Evolutionary conservation across 495 filamentous ascomycete genomes (phyloP).

Genomic region (Symbiotaphrina buchneri): DNA sequence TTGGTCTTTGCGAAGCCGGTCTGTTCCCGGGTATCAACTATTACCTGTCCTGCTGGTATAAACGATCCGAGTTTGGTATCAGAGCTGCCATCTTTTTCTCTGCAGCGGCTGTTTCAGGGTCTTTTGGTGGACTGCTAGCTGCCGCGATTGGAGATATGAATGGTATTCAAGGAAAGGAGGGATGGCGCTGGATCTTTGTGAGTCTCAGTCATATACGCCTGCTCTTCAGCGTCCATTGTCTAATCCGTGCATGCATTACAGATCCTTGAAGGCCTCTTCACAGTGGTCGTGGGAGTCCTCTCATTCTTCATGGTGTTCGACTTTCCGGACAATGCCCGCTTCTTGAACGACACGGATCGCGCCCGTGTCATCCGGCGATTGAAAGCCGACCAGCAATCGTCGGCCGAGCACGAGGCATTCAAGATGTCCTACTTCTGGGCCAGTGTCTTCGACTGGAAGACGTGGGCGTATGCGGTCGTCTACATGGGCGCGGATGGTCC

Average conservation of each 20-base stretch:
- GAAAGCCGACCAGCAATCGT: constrained; percentile 51
- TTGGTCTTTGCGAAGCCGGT: constrained; percentile 68
- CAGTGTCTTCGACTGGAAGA: constrained; percentile 72
- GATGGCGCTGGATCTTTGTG: constrained; percentile 73
- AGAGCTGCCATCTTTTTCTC: constrained; percentile 78
- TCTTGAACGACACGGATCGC: constrained; percentile 51
- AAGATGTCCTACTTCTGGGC: constrained; percentile 29
- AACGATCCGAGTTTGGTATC: constrained; percentile 56
- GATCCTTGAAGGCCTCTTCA: constrained; percentile 53
- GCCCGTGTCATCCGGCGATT: constrained; percentile 52
- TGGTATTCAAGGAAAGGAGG: constrained; percentile 37
- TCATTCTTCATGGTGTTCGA: constrained; percentile 80
- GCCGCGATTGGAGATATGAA: constrained; percentile 32
- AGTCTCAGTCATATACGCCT: constrained; percentile 7
- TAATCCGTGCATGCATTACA: constrained; percentile 1
- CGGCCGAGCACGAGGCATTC: constrained; percentile 61
- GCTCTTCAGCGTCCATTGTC: neutral
- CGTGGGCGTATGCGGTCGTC: constrained; percentile 30
- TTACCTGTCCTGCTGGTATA: constrained; percentile 78
- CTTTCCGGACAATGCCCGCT: constrained; percentile 66
- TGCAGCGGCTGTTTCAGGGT: constrained; percentile 63
- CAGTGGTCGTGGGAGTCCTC: constrained; percentile 44
- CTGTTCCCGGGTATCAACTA: constrained; percentile 77
- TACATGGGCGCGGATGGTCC: constrained; percentile 26
- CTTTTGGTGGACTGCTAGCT: constrained; percentile 65